phyloP scores from a whole-genome alignment of 2,329 filamentous ascomycete genomes.

The Helotiales sp. region DNA sequence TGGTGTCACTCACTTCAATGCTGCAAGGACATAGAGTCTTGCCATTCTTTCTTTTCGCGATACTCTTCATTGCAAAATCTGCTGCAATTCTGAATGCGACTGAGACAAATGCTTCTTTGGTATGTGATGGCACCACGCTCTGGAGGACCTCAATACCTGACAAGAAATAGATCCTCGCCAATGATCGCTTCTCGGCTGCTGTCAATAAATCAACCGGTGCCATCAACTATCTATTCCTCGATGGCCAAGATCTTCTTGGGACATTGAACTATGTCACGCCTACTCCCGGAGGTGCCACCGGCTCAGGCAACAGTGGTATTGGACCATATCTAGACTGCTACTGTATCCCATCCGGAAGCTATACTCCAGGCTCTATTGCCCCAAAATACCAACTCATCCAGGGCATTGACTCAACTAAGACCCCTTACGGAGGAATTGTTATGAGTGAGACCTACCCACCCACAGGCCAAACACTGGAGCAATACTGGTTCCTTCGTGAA shows the following conservation, averaged over 20 bases:
- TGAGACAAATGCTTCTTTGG: slow-evolving; percentile 22
- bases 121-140: not conserved
- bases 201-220: slow-evolving; percentile 44
- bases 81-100: slow-evolving; percentile 27
- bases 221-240: slow-evolving; percentile 44
- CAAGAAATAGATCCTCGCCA: slow-evolving; percentile 40
- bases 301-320: slow-evolving; percentile 46
- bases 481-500: slow-evolving; percentile 65
- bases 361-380: slow-evolving; percentile 54
- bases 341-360: slow-evolving; percentile 58
- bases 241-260: slow-evolving; percentile 54
- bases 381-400: slow-evolving; percentile 51
- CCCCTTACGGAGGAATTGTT: slow-evolving; percentile 56
- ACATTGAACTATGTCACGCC: slow-evolving; percentile 25
- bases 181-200: slow-evolving; percentile 44
- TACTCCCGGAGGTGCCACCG: slow-evolving; percentile 23
- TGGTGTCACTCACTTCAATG: not conserved
- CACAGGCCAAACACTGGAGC: slow-evolving; percentile 59
- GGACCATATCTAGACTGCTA: slow-evolving; percentile 65
- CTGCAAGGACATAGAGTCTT: not conserved
- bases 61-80: not conserved
- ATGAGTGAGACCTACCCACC: slow-evolving; percentile 59
- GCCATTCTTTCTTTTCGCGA: not conserved
- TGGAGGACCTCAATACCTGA: not conserved
- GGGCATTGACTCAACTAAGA: slow-evolving; percentile 50